phyloP scores from a whole-genome alignment of 768 basidiomycete species.

The Amanita polypyramis region DNA sequence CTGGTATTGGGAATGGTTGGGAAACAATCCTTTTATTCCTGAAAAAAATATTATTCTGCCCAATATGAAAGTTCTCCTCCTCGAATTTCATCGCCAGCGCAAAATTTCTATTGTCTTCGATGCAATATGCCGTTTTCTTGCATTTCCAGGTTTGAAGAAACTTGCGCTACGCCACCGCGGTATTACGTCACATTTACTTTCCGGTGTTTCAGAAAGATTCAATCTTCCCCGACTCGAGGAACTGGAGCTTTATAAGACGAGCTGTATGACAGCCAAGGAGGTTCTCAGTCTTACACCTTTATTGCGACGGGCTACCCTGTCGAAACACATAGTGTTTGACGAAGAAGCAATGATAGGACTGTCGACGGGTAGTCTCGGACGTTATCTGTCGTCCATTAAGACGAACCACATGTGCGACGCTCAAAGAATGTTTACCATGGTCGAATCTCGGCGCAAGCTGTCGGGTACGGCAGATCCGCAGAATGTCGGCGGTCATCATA shows the following conservation, averaged over 20 bases:
- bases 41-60: neutral
- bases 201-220: neutral
- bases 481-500: neutral
- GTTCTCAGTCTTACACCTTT: neutral
- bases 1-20: neutral
- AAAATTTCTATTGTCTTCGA: neutral
- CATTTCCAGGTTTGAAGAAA: neutral
- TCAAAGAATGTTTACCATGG: neutral
- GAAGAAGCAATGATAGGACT: neutral
- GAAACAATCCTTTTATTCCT: neutral
- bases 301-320: neutral
- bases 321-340: neutral
- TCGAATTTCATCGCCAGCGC: conserved; percentile 1
- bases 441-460: neutral
- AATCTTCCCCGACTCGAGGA: conserved; percentile 1
- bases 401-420: neutral
- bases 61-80: neutral
- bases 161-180: neutral
- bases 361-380: neutral
- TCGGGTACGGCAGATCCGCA: neutral
- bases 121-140: neutral
- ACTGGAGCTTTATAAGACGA: neutral
- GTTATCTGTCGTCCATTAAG: neutral
- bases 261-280: neutral
- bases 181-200: neutral